phyloP scores from a whole-genome alignment of 331 rosid species.

The Quercus lobata region DNA sequence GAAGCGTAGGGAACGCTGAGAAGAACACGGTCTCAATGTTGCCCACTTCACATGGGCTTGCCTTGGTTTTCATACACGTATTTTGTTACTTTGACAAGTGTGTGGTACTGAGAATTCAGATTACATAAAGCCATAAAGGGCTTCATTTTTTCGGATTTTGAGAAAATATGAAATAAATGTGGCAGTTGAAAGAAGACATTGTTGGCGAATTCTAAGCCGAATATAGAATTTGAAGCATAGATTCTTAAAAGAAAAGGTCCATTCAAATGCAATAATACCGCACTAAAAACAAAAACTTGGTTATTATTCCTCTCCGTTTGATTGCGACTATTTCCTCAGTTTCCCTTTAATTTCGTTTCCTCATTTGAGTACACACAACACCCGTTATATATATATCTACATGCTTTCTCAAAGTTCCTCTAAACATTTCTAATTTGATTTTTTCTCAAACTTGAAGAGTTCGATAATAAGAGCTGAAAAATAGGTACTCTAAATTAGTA shows the following conservation, averaged over 20 bases:
- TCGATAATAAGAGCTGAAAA: neutral
- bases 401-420: neutral
- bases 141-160: neutral
- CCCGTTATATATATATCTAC: neutral
- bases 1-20: too few relatives aligned
- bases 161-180: conserved; percentile 14
- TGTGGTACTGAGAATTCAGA: conserved; percentile 31
- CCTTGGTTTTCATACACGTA: neutral
- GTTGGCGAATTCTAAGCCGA: conserved; percentile 25
- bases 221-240: conserved; percentile 11
- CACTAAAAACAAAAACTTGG: neutral
- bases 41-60: neutral
- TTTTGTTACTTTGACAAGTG: conserved; percentile 25
- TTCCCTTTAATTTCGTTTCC: neutral
- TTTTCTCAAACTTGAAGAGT: neutral
- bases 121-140: conserved; percentile 16
- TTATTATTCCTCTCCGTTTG: neutral
- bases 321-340: neutral
- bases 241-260: conserved; percentile 27
- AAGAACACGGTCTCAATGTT: neutral
- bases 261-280: conserved; percentile 18
- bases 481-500: neutral
- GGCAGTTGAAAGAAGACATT: neutral
- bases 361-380: neutral
- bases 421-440: neutral